Evolutionary conservation across 352 stramenopile species (phyloP).

Genomic region (Saprolegnia parasitica): DNA sequence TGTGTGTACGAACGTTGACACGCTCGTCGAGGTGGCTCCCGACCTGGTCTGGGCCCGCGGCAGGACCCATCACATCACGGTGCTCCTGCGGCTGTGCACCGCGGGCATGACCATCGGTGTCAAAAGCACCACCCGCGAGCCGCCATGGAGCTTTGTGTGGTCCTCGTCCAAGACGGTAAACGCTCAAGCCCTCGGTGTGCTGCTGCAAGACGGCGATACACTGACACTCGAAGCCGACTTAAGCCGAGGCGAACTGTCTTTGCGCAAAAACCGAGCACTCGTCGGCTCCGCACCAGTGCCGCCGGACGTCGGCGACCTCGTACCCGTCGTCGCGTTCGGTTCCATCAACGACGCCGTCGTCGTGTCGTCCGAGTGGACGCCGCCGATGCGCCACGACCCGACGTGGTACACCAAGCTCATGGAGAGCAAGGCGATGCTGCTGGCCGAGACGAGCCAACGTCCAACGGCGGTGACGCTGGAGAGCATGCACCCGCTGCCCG

Average conservation of each 20-base stretch:
- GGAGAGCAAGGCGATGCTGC: slow-evolving; percentile 52
- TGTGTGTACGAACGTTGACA: no score
- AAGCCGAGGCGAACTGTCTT: slow-evolving; percentile 29
- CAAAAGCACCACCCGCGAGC: no score
- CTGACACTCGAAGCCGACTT: slow-evolving; percentile 44
- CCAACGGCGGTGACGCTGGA: slow-evolving; percentile 43
- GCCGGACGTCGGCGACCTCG: slow-evolving; percentile 30
- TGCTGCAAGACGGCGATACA: slow-evolving; percentile 27
- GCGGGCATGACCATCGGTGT: no score
- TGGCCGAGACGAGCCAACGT: slow-evolving; percentile 31
- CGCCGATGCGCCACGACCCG: background rate
- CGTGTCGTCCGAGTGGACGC: background rate
- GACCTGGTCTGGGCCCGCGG: no score
- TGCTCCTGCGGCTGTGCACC: no score
- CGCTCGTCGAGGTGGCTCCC: no score
- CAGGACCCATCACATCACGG: no score
- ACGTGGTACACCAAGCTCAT: slow-evolving; percentile 38
- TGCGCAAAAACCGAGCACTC: slow-evolving; percentile 45
- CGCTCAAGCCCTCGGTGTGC: no score
- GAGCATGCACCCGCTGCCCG: slow-evolving; percentile 43
- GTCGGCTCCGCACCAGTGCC: slow-evolving; percentile 30
- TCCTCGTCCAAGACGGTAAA: no score
- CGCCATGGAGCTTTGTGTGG: no score
- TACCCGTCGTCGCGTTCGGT: slow-evolving; percentile 30
- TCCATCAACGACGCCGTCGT: background rate